Conservation (phyloP, 2,329 filamentous ascomycete species). For the Fusarium pseudonygamai region DNA sequence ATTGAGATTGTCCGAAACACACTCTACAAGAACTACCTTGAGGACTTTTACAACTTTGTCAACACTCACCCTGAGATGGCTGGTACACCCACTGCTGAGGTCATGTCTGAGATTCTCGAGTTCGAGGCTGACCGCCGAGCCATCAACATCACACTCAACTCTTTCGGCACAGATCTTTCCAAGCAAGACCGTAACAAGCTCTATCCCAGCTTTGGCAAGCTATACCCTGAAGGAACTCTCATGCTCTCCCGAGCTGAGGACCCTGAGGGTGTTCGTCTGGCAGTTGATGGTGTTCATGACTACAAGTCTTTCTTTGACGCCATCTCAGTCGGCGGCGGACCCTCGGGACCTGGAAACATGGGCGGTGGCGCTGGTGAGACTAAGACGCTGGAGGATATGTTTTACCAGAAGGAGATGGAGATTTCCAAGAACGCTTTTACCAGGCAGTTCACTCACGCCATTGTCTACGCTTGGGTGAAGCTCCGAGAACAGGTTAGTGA, state of each 20-base stretch:
- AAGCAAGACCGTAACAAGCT: slow-evolving; percentile 96
- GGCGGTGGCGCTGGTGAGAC: slow-evolving; percentile 81
- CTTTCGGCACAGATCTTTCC: slow-evolving; percentile 93
- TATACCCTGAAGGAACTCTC: slow-evolving; percentile 92
- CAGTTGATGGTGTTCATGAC: slow-evolving; percentile 90
- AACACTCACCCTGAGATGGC: slow-evolving; percentile 87
- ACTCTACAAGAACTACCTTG: slow-evolving; percentile 98
- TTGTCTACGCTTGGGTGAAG: slow-evolving; percentile 98
- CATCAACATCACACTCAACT: slow-evolving; percentile 99
- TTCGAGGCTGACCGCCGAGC: slow-evolving; percentile 96
- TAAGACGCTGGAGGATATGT: slow-evolving; percentile 94
- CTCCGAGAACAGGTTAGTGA: slow-evolving; percentile 88
- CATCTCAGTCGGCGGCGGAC: slow-evolving; percentile 78
- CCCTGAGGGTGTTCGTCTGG: slow-evolving; percentile 89
- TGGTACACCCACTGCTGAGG: slow-evolving; percentile 88
- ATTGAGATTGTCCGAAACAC: slow-evolving; percentile 99
- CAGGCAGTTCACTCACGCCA: slow-evolving; percentile 91
- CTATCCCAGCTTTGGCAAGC: slow-evolving; percentile 88
- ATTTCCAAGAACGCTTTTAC: slow-evolving; percentile 96
- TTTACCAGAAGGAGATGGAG: slow-evolving; percentile 99
- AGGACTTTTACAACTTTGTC: slow-evolving; percentile 96
- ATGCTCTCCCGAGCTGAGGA: slow-evolving; percentile 97
- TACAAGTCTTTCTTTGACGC: slow-evolving; percentile 98
- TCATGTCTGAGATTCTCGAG: slow-evolving; percentile 95
- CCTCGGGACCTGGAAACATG: slow-evolving; percentile 83